Base-by-base conservation (phyloP, 768 basidiomycete species). In the Gymnopilus junonius region DNA sequence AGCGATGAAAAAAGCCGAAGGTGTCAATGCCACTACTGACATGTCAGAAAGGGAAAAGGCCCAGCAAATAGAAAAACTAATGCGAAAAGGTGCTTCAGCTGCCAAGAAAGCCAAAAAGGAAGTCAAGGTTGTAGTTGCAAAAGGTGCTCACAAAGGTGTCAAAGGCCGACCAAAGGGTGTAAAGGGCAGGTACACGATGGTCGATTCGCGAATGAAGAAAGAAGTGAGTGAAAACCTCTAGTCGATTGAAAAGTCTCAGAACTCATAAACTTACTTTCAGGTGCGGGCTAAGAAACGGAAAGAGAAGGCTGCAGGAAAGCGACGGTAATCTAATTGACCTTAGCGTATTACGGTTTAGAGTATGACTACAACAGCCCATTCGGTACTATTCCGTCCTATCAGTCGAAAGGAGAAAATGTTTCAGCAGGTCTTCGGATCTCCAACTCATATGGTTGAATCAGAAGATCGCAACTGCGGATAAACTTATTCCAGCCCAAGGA, bases 11-110 rank as follows among this genome's bases (percentile, higher is more conserved):
- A 99, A 95, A 77, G 97, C 96, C 2, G 95, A 98, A 71, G 95
- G 94, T 51, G 88, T 99, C 63, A 93, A 92, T 69, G 83, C 90
- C 42, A 95, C 92, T 3, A 79, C 87, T 8, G 97, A 99, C 70
- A 86, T 99, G 77, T 90, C 91, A n/a, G 97, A 99, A 79, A 85
- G 89, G 45, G 96, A 98, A 74, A 98, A 98, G 75, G 95, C 96
- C 5, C 87, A 88, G 63, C 92, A 95, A 71, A 95, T 99, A 60
- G 92, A 94, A 69, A 96, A 95, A 71, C 75, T 98, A 48, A 93
- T 99, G 87, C 84, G 85, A 17, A 95, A 89, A 75, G 88, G 96
- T 37, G 74, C 85, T 51, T 86, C 91, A 21, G 86, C 84, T 58
- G 85, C 85, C 45, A 82, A 85, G 73, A 90, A 89, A 75, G 76